Percentiles rank a stretch among this genome's conserved stretches.
Evolutionary conservation across 139 green algal species (phyloP).

Genomic region (Pleodorina starrii): DNA sequence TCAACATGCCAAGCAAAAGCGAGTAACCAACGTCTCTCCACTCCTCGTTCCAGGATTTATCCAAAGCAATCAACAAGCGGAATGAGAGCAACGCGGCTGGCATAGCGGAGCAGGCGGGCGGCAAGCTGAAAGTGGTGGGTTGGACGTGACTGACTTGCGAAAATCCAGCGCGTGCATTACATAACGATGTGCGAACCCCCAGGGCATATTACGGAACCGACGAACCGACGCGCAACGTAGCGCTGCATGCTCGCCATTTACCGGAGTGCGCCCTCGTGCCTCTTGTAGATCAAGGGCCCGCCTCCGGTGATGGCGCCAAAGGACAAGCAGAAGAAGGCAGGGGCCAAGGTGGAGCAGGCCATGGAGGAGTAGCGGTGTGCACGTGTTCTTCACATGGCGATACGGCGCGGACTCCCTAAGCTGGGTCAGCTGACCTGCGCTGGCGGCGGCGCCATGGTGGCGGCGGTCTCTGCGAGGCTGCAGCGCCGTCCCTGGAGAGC

Average conservation of each 20-base stretch:
- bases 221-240: too few species aligned
- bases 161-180: neutral
- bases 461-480: too few species aligned
- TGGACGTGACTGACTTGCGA: neutral
- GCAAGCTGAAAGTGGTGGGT: constrained; percentile 52
- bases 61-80: constrained; percentile 51
- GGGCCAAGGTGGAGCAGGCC: neutral
- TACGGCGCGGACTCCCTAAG: too few species aligned
- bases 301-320: constrained; percentile 19
- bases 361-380: constrained; percentile 11
- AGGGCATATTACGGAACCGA: too few species aligned
- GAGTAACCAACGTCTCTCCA: neutral
- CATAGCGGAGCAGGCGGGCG: constrained; percentile 26
- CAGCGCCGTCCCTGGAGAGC: too few species aligned
- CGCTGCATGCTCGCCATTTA: neutral
- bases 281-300: constrained; percentile 18
- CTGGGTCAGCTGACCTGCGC: too few species aligned
- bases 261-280: neutral
- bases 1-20: too few species aligned
- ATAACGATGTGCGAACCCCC: too few species aligned
- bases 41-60: constrained; percentile 36
- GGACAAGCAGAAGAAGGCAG: constrained; percentile 28
- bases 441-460: too few species aligned
- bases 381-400: too few species aligned
- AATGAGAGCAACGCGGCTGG: constrained; percentile 40